These are phyloP conservation scores for Pleurotus giganteus DNA, from an alignment of 768 basidiomycete species.

Conservation along the genomic window DNA sequence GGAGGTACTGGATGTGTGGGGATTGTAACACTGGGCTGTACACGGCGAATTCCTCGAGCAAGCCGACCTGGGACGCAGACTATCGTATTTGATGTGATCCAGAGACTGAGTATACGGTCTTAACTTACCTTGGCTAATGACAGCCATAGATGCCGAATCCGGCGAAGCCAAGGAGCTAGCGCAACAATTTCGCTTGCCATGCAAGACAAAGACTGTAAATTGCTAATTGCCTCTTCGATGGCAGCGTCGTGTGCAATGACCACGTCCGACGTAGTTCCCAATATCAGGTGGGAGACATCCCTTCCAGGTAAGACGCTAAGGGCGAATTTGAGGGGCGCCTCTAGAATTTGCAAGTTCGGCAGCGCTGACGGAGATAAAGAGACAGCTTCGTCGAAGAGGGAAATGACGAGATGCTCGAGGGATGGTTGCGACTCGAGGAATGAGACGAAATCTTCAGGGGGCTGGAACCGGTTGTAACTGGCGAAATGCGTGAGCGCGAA, in stretches of 20 bases:
- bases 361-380: neutral
- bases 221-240: neutral
- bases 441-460: neutral
- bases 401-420: neutral
- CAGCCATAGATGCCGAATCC: neutral
- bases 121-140: neutral
- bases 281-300: neutral
- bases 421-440: constrained; percentile 4
- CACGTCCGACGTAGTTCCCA: neutral
- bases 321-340: constrained; percentile 1
- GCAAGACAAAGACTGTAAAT: neutral
- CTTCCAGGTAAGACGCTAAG: neutral
- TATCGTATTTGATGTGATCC: neutral
- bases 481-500: constrained; percentile 4
- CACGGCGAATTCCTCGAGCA: neutral
- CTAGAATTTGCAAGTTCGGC: neutral
- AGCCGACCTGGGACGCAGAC: neutral
- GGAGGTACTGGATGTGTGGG: neutral
- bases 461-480: neutral
- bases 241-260: neutral
- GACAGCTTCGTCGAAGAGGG: neutral
- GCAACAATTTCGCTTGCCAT: neutral
- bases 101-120: neutral
- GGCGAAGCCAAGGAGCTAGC: neutral
- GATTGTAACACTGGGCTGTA: neutral